phyloP scores from a whole-genome alignment of 1,284 basidiomycete genomes.

The Marasmius tenuissimus region DNA sequence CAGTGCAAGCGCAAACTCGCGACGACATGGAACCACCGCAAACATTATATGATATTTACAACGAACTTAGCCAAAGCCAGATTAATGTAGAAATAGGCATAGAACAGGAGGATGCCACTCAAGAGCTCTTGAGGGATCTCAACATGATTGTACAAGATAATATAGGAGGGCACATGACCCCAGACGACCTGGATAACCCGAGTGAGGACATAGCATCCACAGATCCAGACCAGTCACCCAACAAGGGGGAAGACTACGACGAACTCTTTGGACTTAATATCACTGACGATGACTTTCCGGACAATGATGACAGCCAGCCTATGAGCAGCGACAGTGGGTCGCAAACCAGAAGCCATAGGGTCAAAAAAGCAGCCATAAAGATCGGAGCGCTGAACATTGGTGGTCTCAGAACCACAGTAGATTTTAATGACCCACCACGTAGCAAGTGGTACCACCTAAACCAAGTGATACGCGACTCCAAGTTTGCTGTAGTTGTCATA shows the following conservation, averaged over 20 bases:
- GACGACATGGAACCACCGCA: too few relatives aligned
- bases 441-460: conserved; percentile 24
- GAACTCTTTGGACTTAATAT: background rate
- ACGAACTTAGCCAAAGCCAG: background rate
- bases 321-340: too few relatives aligned
- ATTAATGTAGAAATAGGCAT: background rate
- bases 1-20: background rate
- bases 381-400: conserved; percentile 20
- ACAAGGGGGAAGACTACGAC: background rate
- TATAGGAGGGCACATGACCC: background rate
- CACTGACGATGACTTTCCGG: background rate
- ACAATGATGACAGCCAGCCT: too few relatives aligned
- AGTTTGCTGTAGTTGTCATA: conserved; percentile 21
- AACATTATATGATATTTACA: background rate
- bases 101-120: background rate
- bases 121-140: background rate
- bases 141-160: background rate
- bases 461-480: conserved; percentile 14
- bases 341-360: background rate
- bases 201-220: background rate
- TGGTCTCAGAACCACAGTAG: conserved; percentile 5
- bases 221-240: background rate
- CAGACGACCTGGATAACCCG: background rate
- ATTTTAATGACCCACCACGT: background rate
- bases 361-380: conserved; percentile 11